Base-by-base conservation (phyloP, 192 early-diverging fungal species). In the Lobulomyces angularis region DNA sequence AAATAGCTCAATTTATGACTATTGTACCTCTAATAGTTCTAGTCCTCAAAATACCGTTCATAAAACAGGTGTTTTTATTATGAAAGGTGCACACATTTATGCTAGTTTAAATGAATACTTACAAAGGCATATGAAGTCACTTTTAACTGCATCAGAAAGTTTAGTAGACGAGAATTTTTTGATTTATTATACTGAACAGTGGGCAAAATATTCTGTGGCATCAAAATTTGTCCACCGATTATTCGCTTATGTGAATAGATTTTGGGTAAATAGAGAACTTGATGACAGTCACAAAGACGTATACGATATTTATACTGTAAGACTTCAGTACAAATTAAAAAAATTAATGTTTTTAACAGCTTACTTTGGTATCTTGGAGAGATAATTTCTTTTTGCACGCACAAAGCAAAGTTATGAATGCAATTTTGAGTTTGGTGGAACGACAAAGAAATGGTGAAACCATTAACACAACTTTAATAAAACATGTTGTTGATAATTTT, bases 181-280 rank as follows among this genome's bases (percentile, higher is more conserved):
- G 41, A 64, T 65, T 8, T 94, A 80, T 48, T 97, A 97, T 59
- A 87, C 83, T 35, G 64, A 61, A 32, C 76, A 92, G 55, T 98
- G 94, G 94, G 62, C 61, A 28, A 74, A 82, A 54, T 98, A 83
- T 53, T 92, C 88, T 8, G 67, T 72, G n/a, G 83, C 87, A 3
- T 74, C 84, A 16, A 71, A 69, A 37, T 79, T 74, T 47, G 79
- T 96, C 36, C 76, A 96, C 58, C 84, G 95, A 53, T 68, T 93
- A 35, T 95, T 96, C 50, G 65, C 67, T 9, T 98, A 98, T 57
- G 69, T 98, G 36, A 98, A 98, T 61, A 78, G 90, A 26, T 84
- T 90, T 58, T 98, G 94, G 94, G 84, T 96, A 31, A 90, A 86
- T 61, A 71, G 94, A 50, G 86, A 93, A 64, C 82, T 90, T 38